A percentile compares a stretch with the other conserved stretches of the same genome.
Evolutionary conservation across 2,329 filamentous ascomycete species (phyloP).

Genomic region (Ophiocordyceps sinensis): DNA sequence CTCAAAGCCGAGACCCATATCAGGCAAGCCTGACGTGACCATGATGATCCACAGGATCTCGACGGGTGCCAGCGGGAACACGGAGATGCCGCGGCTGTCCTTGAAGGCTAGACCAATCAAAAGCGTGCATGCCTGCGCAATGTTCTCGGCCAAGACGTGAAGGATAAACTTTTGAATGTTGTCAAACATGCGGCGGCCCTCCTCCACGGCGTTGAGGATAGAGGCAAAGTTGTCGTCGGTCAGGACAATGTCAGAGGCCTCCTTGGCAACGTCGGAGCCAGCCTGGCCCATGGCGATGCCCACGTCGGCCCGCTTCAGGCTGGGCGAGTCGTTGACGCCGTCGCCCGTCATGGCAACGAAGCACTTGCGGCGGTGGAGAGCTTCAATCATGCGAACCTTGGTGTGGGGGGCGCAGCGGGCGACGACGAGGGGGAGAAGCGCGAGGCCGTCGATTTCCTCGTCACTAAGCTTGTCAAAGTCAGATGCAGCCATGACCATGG

Average conservation of each 20-base stretch:
- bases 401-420: conserved; percentile 56
- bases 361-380: conserved; percentile 48
- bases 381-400: conserved; percentile 64
- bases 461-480: conserved; percentile 54
- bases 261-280: conserved; percentile 57
- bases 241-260: conserved; percentile 52
- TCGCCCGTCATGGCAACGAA: conserved; percentile 62
- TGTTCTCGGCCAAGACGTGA: conserved; percentile 52
- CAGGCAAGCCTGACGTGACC: conserved; percentile 59
- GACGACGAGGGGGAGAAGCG: conserved; percentile 51
- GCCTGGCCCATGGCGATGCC: conserved; percentile 58
- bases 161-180: conserved; percentile 63
- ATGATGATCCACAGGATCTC: conserved; percentile 70
- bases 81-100: conserved; percentile 44
- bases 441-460: conserved; percentile 46
- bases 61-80: conserved; percentile 59
- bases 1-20: conserved; percentile 64
- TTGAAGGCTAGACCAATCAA: conserved; percentile 59
- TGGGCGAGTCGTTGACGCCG: conserved; percentile 57
- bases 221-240: conserved; percentile 61
- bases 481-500: conserved; percentile 52
- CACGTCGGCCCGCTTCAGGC: conserved; percentile 52
- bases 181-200: conserved; percentile 56
- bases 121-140: conserved; percentile 53
- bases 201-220: conserved; percentile 57